phyloP scores from a whole-genome alignment of 2,329 filamentous ascomycete species.

The Bipolaris cookei region DNA sequence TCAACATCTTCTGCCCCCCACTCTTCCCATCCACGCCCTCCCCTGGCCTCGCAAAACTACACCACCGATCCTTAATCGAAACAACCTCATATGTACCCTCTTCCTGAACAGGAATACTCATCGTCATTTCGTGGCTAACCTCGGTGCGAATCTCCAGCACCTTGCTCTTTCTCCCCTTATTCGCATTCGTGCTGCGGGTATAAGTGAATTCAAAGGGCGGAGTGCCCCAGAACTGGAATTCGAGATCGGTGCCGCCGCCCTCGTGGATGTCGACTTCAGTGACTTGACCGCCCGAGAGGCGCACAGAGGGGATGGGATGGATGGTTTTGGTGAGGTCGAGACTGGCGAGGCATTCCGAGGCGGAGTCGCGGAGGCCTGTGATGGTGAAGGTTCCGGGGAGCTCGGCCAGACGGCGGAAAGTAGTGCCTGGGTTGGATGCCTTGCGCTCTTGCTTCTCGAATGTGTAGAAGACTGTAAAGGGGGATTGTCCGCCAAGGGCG shows the following conservation, averaged over 20 bases:
- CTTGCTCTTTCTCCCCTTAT: conserved; percentile 62
- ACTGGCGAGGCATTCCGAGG: conserved; percentile 82
- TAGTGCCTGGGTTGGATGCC: conserved; percentile 78
- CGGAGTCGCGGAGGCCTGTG: conserved; percentile 83
- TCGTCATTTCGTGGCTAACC: conserved; percentile 78
- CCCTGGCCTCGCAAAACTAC: conserved; percentile 80
- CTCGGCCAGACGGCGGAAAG: conserved; percentile 92
- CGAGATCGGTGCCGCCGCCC: conserved; percentile 88
- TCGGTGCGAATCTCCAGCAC: conserved; percentile 93
- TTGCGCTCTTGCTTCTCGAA: conserved; percentile 82
- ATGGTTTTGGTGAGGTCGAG: conserved; percentile 82
- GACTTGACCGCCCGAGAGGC: conserved; percentile 82
- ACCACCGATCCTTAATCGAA: conserved; percentile 91
- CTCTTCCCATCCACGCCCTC: conserved; percentile 46
- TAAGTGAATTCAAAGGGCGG: conserved; percentile 98
- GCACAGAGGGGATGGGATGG: conserved; percentile 89
- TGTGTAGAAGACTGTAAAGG: conserved; percentile 90
- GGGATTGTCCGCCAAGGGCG: conserved; percentile 85
- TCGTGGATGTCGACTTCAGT: conserved; percentile 93
- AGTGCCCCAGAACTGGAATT: conserved; percentile 94
- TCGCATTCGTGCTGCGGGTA: conserved; percentile 87
- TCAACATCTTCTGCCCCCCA: conserved; percentile 49
- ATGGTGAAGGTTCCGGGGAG: conserved; percentile 88
- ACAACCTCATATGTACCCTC: conserved; percentile 98
- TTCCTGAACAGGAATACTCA: conserved; percentile 83